Percentiles rank a stretch among this genome's conserved stretches.
phyloP scores from a whole-genome alignment of 2,329 filamentous ascomycete species.

The Trichophaea hybrida region DNA sequence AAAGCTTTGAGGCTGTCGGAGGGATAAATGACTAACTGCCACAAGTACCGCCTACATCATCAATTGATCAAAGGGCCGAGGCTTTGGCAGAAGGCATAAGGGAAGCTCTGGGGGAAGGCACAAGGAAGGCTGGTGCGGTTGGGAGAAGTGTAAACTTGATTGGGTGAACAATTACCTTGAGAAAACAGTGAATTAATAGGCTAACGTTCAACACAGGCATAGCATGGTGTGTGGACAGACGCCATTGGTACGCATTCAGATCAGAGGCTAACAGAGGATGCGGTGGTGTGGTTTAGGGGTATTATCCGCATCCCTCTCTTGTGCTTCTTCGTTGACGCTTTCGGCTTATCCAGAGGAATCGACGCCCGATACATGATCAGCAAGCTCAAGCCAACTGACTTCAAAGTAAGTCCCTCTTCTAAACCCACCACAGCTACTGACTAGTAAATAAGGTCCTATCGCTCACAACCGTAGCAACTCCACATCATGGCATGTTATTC shows the following conservation, averaged over 20 bases:
- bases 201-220: slow-evolving; percentile 36
- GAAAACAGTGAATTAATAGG: background rate
- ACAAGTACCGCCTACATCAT: slow-evolving; percentile 44
- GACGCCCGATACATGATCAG: slow-evolving; percentile 53
- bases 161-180: slow-evolving; percentile 14
- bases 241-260: background rate
- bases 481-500: slow-evolving; percentile 29
- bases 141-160: slow-evolving; percentile 29
- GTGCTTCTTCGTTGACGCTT: background rate
- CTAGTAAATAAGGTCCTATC: slow-evolving; percentile 23
- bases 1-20: background rate
- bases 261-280: background rate
- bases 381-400: slow-evolving; percentile 34
- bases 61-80: slow-evolving; percentile 46
- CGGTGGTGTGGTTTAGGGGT: slow-evolving; percentile 17
- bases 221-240: slow-evolving; percentile 34
- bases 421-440: background rate
- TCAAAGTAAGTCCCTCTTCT: slow-evolving; percentile 20
- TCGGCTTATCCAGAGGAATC: slow-evolving; percentile 34
- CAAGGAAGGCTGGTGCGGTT: slow-evolving; percentile 35
- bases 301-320: background rate
- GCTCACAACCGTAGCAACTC: slow-evolving; percentile 32
- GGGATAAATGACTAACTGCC: background rate
- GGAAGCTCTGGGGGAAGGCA: slow-evolving; percentile 39
- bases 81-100: slow-evolving; percentile 44